These are phyloP conservation scores for Alternaria incomplexa DNA, from an alignment of 2,329 filamentous ascomycete genomes.

Conservation along the genomic window DNA sequence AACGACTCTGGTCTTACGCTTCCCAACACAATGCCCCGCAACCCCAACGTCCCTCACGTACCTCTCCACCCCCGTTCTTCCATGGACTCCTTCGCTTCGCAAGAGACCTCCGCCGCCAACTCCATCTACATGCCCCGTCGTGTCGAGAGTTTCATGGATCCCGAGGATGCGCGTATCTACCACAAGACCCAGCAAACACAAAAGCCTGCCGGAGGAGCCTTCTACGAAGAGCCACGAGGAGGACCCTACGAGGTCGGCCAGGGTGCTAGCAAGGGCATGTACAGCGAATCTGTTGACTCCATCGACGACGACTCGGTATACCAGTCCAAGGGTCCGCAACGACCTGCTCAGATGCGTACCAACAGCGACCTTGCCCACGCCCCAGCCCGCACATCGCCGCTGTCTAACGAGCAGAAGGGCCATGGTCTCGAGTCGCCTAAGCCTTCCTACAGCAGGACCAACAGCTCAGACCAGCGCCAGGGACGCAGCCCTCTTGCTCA, in stretches of 20 bases:
- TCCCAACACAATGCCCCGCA: conserved; percentile 55
- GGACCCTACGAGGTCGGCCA: conserved; percentile 34
- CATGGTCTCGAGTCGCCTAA: conserved; percentile 38
- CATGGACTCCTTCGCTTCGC: conserved; percentile 68
- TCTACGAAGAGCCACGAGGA: conserved; percentile 42
- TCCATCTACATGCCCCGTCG: conserved; percentile 71
- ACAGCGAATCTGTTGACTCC: conserved; percentile 45
- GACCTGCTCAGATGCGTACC: conserved; percentile 29
- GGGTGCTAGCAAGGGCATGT: conserved; percentile 32
- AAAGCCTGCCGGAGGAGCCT: conserved; percentile 53
- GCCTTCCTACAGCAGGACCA: conserved; percentile 32
- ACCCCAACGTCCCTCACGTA: conserved; percentile 53
- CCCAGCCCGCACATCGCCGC: conserved; percentile 35
- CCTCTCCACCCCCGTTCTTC: conserved; percentile 66
- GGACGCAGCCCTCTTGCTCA: conserved; percentile 55
- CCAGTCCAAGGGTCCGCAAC: conserved; percentile 34
- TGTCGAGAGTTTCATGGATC: conserved; percentile 78
- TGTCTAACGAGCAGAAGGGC: conserved; percentile 35
- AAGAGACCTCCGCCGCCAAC: conserved; percentile 60
- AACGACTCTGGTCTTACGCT: conserved; percentile 71
- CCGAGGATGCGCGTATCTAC: conserved; percentile 77
- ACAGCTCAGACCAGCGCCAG: conserved; percentile 32
- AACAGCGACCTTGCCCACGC: conserved; percentile 30
- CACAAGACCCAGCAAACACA: conserved; percentile 66
- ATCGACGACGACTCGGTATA: conserved; percentile 46